A percentile compares a stretch with the other conserved stretches of the same genome.
phyloP scores from a whole-genome alignment of 306 rosid genomes.

The Cicer bijugum region DNA sequence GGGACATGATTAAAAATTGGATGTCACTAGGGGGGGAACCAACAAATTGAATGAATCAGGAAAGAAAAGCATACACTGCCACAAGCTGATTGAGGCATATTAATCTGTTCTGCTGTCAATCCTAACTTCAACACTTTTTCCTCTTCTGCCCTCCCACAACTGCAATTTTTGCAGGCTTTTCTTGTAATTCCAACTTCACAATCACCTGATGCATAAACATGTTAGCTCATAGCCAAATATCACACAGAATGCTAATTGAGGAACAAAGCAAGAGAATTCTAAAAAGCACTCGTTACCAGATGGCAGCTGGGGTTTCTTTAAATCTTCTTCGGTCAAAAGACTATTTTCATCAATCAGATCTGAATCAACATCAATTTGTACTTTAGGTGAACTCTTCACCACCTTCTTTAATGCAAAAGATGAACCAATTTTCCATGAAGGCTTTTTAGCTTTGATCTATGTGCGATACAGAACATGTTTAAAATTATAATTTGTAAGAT shows the following conservation, averaged over 20 bases:
- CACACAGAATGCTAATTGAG: conserved; percentile 8
- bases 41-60: background rate
- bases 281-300: conserved; percentile 50
- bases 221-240: conserved; percentile 18
- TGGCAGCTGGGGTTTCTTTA: conserved; percentile 73
- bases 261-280: conserved; percentile 27
- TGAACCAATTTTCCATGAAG: conserved; percentile 83
- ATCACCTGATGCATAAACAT: conserved; percentile 60
- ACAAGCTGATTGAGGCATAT: conserved; percentile 90
- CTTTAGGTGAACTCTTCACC: conserved; percentile 58
- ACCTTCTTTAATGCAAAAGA: conserved; percentile 69
- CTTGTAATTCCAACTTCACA: conserved; percentile 85
- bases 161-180: conserved; percentile 95
- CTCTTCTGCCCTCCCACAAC: conserved; percentile 94
- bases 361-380: conserved; percentile 74
- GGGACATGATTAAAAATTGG: background rate
- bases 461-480: conserved; percentile 20
- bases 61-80: conserved; percentile 67
- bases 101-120: conserved; percentile 69
- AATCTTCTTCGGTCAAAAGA: conserved; percentile 85
- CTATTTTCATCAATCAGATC: conserved; percentile 95
- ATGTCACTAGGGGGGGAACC: background rate
- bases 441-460: conserved; percentile 74
- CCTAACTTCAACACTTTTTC: conserved; percentile 77
- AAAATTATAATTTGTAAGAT: conserved; percentile 35